These are phyloP conservation scores for Nemania sp. DNA, from an alignment of 2,329 filamentous ascomycete species.

Conservation along the genomic window DNA sequence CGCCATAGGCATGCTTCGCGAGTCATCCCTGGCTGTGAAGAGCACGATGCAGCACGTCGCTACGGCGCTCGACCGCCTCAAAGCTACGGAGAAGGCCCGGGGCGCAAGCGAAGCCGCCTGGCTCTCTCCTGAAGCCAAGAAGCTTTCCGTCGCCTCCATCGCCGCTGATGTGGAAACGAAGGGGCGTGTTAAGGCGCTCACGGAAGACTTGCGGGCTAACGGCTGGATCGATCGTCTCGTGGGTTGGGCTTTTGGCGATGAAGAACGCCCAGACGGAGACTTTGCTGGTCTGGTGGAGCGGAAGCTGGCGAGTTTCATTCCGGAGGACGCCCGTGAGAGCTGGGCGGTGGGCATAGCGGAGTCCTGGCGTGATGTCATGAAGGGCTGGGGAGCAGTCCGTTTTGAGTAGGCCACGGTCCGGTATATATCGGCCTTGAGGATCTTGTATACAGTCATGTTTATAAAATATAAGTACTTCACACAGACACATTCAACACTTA, in stretches of 20 bases:
- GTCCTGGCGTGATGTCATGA: slow-evolving; percentile 48
- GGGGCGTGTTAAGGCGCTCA: slow-evolving; percentile 50
- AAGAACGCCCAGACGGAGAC: neutral
- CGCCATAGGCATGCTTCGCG: slow-evolving; percentile 54
- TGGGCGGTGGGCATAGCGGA: slow-evolving; percentile 50
- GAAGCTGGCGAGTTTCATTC: slow-evolving; percentile 22
- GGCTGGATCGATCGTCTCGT: slow-evolving; percentile 56
- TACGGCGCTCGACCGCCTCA: slow-evolving; percentile 50
- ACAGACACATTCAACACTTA: neutral
- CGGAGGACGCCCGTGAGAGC: slow-evolving; percentile 17
- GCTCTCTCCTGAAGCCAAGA: slow-evolving; percentile 51
- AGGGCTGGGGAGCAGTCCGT: slow-evolving; percentile 47
- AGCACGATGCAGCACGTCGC: slow-evolving; percentile 50
- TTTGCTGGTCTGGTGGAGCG: slow-evolving; percentile 3
- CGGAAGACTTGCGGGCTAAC: slow-evolving; percentile 48
- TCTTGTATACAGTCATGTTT: neutral
- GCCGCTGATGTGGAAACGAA: slow-evolving; percentile 49
- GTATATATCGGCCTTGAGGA: neutral
- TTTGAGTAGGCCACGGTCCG: slow-evolving; percentile 20
- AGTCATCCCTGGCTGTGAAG: slow-evolving; percentile 52
- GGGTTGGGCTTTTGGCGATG: slow-evolving; percentile 50
- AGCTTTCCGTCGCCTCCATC: slow-evolving; percentile 44
- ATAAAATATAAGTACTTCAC: neutral
- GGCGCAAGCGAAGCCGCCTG: slow-evolving; percentile 51
- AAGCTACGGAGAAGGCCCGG: slow-evolving; percentile 51